Base-by-base conservation (phyloP, 768 basidiomycete genomes). In the Royoungia palumana region DNA sequence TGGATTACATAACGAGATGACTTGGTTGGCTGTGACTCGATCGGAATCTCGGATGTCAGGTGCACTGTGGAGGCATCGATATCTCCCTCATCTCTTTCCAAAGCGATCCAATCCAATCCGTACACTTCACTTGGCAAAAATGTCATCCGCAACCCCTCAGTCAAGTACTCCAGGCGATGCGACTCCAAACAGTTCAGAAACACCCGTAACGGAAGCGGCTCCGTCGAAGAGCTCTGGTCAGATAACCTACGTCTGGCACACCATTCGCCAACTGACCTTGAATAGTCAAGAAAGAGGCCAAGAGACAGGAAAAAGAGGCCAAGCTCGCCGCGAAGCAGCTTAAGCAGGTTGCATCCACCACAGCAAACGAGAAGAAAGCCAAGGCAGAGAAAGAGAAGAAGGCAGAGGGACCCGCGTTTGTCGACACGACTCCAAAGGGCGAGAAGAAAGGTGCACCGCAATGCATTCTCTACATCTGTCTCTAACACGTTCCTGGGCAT, bases 401-500 rank as follows among this genome's bases (percentile, higher is more conserved):
- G 64, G 79, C 78, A 19, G 85, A 83, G 41, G 85, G 84, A 46
- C 74, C 74, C 1, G 74, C 75, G n/a, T 95, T 90, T 68, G 86
- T 95, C 51, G 94, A 96, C 70, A 83, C 78, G 3, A 96, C 94
- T 0, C 91, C 89, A 0, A 80, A 76, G 61, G 96, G 95, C 35
- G 79, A 95, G 64, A 98, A 97, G 78, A 98, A 98, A 72, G 93
- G 94, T 89, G 40, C 51, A 73, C 4, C 16, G 12, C 14, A 9
- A 32, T 2, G 12, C 13, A 2, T 37, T 17, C 11, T 24, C 6
- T 3, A 35, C 1, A 44, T 6, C 8, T 9, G 19, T 41, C 35
- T 46, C 46, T 45, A 41, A 61, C 28, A 0, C 24, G 14, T 21
- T 20, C 44, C 24, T 7, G 12, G 28, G 20, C 35, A 24, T 52